A percentile compares a stretch with the other conserved stretches of the same genome.
These are phyloP conservation scores for Fusarium gaditjirri DNA, from an alignment of 2,329 filamentous ascomycete genomes.

Conservation along the genomic window DNA sequence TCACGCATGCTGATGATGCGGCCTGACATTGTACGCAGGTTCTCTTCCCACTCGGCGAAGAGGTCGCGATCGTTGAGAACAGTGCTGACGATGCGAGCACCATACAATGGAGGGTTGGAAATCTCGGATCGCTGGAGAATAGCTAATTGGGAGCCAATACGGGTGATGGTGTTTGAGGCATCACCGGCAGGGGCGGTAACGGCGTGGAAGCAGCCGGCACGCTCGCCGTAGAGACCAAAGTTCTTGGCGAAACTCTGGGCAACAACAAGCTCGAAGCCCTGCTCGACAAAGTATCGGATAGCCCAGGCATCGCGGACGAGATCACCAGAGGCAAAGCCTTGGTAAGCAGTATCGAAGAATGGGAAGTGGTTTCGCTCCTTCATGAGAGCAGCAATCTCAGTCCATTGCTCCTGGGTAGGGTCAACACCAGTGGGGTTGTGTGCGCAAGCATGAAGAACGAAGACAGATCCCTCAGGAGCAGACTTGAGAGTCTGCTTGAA, in stretches of 20 bases:
- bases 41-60: constrained; percentile 92
- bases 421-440: constrained; percentile 99
- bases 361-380: constrained; percentile 86
- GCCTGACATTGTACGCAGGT: constrained; percentile 92
- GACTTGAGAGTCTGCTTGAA: constrained; percentile 78
- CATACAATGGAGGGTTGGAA: constrained; percentile 94
- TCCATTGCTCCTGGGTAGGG: constrained; percentile 94
- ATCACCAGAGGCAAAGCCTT: constrained; percentile 95
- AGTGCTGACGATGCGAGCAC: constrained; percentile 85
- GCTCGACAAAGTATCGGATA: constrained; percentile 92
- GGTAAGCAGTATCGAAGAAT: constrained; percentile 98
- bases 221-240: constrained; percentile 96
- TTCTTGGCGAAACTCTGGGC: constrained; percentile 98
- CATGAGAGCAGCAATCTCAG: constrained; percentile 83
- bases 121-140: constrained; percentile 98
- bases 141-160: constrained; percentile 88
- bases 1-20: constrained; percentile 94
- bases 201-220: constrained; percentile 95
- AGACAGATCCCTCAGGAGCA: constrained; percentile 82
- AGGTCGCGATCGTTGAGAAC: constrained; percentile 85
- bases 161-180: constrained; percentile 66
- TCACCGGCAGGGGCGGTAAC: constrained; percentile 79
- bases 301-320: constrained; percentile 87
- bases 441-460: constrained; percentile 93
- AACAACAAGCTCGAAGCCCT: constrained; percentile 88